A percentile compares a stretch with the other conserved stretches of the same genome.
Evolutionary conservation across 306 rosid species (phyloP).

Genomic region (Leucaena leucocephala): DNA sequence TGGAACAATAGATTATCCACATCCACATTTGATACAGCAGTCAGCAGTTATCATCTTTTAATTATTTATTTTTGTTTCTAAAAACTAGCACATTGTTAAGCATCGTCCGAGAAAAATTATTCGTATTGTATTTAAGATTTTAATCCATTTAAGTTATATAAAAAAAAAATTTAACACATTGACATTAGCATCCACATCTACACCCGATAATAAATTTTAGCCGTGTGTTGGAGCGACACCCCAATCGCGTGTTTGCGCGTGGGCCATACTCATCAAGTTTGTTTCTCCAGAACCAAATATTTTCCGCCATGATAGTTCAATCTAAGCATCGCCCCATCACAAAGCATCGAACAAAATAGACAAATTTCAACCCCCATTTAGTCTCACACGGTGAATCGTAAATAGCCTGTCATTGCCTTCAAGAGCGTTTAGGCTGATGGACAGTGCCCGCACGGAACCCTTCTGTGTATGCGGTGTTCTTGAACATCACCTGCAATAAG

Average conservation of each 20-base stretch:
- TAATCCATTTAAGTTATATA: neutral
- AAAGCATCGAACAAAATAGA: conserved; percentile 26
- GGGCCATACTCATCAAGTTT: neutral
- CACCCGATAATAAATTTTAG: too few relatives aligned
- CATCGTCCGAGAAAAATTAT: neutral
- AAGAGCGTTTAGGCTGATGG: conserved; percentile 46
- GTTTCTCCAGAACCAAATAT: conserved; percentile 16
- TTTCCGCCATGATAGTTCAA: conserved; percentile 21
- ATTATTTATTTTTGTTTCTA: too few relatives aligned
- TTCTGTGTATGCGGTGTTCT: conserved; percentile 84
- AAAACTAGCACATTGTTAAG: neutral
- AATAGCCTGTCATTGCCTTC: conserved; percentile 23
- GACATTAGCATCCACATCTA: neutral
- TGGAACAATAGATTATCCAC: neutral
- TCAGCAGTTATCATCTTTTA: too few relatives aligned
- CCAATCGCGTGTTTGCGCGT: too few relatives aligned
- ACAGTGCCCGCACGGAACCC: conserved; percentile 82
- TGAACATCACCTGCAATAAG: conserved; percentile 66
- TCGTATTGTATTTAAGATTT: neutral
- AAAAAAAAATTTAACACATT: neutral
- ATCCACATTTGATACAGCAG: too few relatives aligned
- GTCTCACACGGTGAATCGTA: conserved; percentile 19
- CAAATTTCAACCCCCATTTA: neutral
- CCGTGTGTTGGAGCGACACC: too few relatives aligned
- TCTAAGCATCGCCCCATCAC: conserved; percentile 17